Percentiles rank a stretch among this genome's conserved stretches.
These are phyloP conservation scores for Clarkia xantiana DNA, from an alignment of 345 rosid species.

Conservation along the genomic window DNA sequence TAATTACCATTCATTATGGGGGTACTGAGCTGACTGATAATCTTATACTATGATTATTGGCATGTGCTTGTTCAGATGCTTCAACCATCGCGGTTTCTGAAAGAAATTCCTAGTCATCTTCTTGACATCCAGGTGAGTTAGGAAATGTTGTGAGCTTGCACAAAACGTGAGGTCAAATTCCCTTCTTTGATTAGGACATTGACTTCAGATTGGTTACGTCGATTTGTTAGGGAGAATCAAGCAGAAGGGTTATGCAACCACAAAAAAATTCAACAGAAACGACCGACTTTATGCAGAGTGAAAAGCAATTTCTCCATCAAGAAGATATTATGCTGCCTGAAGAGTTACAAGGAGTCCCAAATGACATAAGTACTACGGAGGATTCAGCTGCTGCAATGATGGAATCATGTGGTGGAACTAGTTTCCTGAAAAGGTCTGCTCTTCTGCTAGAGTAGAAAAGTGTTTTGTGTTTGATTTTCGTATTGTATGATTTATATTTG, in stretches of 20 bases:
- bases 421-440: slow-evolving; percentile 56
- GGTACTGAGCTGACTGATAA: slow-evolving; percentile 5
- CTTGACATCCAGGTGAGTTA: slow-evolving; percentile 42
- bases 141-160: too few relatives aligned
- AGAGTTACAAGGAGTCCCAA: slow-evolving; percentile 16
- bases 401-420: slow-evolving; percentile 38
- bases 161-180: neutral
- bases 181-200: neutral
- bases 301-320: slow-evolving; percentile 19
- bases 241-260: slow-evolving; percentile 21
- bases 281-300: slow-evolving; percentile 10
- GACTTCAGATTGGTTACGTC: too few relatives aligned
- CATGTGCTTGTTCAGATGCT: slow-evolving; percentile 38
- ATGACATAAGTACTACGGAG: slow-evolving; percentile 26
- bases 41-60: slow-evolving; percentile 4
- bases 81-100: slow-evolving; percentile 88
- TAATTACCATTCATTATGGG: too few relatives aligned
- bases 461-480: neutral
- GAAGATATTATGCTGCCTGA: slow-evolving; percentile 12
- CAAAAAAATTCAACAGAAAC: slow-evolving; percentile 22
- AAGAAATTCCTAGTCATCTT: slow-evolving; percentile 78
- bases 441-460: neutral
- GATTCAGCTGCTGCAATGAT: slow-evolving; percentile 12
- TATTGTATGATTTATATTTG: neutral
- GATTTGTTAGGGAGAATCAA: slow-evolving; percentile 31